Base-by-base conservation (phyloP, 345 rosid species). In the Raphanus raphanistrum region DNA sequence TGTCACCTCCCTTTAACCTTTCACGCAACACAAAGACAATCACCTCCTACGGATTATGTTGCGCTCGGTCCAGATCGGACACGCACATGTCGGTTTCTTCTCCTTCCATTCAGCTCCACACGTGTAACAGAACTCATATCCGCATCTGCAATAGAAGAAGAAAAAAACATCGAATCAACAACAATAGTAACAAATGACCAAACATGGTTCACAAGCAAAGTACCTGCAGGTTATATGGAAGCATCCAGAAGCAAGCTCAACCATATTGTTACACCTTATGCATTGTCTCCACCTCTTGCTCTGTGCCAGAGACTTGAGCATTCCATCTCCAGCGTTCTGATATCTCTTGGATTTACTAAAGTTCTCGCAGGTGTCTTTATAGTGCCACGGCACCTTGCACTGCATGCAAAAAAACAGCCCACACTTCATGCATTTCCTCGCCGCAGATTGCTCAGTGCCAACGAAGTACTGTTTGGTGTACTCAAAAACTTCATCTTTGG, bases 331-430 rank as follows among this genome's bases (percentile, higher is more conserved):
- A 0, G 74, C 29, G 2, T 75, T 82, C 54, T 80, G 79, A 71
- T 79, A 36, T 2, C 87, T 86, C 70, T 90, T 81, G 71, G 69
- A 48, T 15, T 8, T 84, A 79, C 84, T 84, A 81, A 85, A 89
- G 2, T 61, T 79, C 12, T 2, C 0, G 77, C 95, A 94, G 1
- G 86, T 80, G 86, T 86, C 63, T 11, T 32, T 4, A 17, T 63
- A 63, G 67, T 94, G 98, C 97, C 97, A 94, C 21, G 90, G 93
- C 36, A 84, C 97, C 82, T 84, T 89, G 88, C 97, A 94, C 38
- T 89, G 52, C 48, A 85, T 76, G 65, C 97, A 94, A 77, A 92
- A 89, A 71, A 79, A 70, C 6, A 31, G 27, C 16, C 65, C 61
- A 55, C 98, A 94, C 79, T 85, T 84, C 77, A 80, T 66, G 80